A percentile compares a stretch with the other conserved stretches of the same genome.
phyloP scores from a whole-genome alignment of 768 basidiomycete species.

The Mycena indigotica region DNA sequence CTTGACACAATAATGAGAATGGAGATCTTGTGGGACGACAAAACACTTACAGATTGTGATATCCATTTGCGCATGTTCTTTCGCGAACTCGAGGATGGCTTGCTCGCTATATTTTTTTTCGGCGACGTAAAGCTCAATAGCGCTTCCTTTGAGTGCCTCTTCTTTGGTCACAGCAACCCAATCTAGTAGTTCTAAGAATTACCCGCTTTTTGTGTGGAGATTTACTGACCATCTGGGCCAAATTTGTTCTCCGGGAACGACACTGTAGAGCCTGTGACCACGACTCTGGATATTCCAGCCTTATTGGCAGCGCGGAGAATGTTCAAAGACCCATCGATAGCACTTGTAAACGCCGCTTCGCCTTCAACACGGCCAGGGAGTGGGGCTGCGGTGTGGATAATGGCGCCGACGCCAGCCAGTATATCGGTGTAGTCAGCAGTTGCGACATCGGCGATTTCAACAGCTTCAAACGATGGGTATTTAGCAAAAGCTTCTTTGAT shows the following conservation, averaged over 20 bases:
- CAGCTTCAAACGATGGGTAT: slow-evolving; percentile 15
- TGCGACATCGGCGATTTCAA: slow-evolving; percentile 21
- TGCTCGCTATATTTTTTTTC: slow-evolving; percentile 19
- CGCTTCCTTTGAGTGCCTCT: slow-evolving; percentile 12
- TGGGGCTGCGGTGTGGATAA: slow-evolving; percentile 18
- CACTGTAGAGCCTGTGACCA: slow-evolving; percentile 25
- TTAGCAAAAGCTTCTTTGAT: slow-evolving; percentile 1
- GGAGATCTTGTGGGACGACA: too few relatives aligned
- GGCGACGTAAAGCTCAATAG: slow-evolving; percentile 5
- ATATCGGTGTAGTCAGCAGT: slow-evolving; percentile 8
- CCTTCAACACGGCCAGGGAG: slow-evolving; percentile 18
- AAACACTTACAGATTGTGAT: slow-evolving; percentile 16
- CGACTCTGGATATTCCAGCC: slow-evolving; percentile 26
- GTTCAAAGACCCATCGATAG: slow-evolving; percentile 31
- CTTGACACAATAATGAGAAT: too few relatives aligned
- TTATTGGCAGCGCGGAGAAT: slow-evolving; percentile 29
- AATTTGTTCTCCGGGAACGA: slow-evolving; percentile 5
- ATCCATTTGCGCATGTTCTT: slow-evolving; percentile 22
- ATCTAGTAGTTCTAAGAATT: slow-evolving; percentile 1
- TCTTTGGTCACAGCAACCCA: slow-evolving; percentile 16
- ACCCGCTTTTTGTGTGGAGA: not conserved
- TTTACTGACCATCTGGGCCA: slow-evolving; percentile 17
- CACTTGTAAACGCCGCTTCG: slow-evolving; percentile 20
- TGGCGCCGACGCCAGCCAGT: slow-evolving; percentile 12
- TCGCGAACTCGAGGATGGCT: slow-evolving; percentile 16